Percentiles rank a stretch among this genome's conserved stretches.
These are phyloP conservation scores for Magnaporthiopsis incrustans DNA, from an alignment of 2,329 filamentous ascomycete genomes.

Conservation along the genomic window DNA sequence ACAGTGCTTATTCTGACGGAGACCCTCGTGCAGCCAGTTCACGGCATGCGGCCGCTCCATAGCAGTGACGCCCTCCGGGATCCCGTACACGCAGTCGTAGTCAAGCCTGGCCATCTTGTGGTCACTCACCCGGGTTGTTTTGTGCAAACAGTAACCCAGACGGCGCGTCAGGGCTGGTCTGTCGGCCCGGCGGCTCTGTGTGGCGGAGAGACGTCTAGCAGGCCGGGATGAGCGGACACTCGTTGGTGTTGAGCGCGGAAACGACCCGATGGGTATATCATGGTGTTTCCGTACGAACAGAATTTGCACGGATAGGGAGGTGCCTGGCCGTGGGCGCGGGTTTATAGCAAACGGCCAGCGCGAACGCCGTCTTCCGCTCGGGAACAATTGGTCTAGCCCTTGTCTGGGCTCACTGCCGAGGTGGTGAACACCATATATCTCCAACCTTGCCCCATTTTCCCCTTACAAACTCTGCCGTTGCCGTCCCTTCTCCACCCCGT, in stretches of 20 bases:
- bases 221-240: too few relatives aligned
- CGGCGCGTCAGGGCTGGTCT: constrained; percentile 41
- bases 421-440: not conserved
- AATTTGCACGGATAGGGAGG: too few relatives aligned
- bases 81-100: constrained; percentile 38
- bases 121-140: constrained; percentile 18
- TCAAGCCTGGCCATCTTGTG: constrained; percentile 29
- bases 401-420: not conserved
- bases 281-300: too few relatives aligned
- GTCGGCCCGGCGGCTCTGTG: constrained; percentile 18
- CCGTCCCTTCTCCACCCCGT: too few relatives aligned
- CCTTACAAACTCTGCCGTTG: too few relatives aligned
- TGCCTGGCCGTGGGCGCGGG: too few relatives aligned
- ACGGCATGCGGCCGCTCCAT: constrained; percentile 46
- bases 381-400: not conserved
- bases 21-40: constrained; percentile 49
- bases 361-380: not conserved
- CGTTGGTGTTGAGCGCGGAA: too few relatives aligned
- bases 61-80: constrained; percentile 25
- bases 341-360: too few relatives aligned
- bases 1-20: constrained; percentile 44
- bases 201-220: too few relatives aligned
- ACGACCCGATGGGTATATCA: too few relatives aligned
- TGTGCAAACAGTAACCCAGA: constrained; percentile 39
- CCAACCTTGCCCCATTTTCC: too few relatives aligned